phyloP scores from a whole-genome alignment of 2,329 filamentous ascomycete species.

The Cladobotryum protrusum region DNA sequence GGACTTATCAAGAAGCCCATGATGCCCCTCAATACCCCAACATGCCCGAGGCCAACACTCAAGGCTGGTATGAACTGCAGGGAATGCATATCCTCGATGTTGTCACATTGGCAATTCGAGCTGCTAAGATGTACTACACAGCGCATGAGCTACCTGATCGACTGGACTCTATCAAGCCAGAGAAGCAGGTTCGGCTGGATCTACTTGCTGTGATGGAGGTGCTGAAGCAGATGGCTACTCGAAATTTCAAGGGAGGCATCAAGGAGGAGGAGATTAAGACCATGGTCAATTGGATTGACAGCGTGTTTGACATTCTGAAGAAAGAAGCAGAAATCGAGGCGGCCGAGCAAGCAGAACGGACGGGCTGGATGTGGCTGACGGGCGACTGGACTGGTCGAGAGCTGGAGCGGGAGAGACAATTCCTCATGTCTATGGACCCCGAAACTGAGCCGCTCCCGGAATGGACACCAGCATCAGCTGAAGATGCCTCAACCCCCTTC shows the following conservation, averaged over 20 bases:
- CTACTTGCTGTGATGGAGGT: slow-evolving; percentile 83
- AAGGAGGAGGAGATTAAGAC: slow-evolving; percentile 68
- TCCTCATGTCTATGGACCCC: slow-evolving; percentile 69
- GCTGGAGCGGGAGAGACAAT: slow-evolving; percentile 72
- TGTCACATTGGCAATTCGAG: slow-evolving; percentile 89
- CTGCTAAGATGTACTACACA: slow-evolving; percentile 95
- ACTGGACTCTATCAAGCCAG: slow-evolving; percentile 78
- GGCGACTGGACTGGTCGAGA: slow-evolving; percentile 72
- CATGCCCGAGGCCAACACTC: slow-evolving; percentile 42
- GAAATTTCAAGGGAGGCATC: slow-evolving; percentile 80
- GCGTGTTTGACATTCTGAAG: slow-evolving; percentile 69
- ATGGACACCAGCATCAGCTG: slow-evolving; percentile 50
- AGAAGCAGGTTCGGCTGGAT: slow-evolving; percentile 78
- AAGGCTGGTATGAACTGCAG: slow-evolving; percentile 79
- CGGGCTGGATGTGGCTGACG: slow-evolving; percentile 73
- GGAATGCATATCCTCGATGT: slow-evolving; percentile 90
- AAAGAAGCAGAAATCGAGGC: slow-evolving; percentile 73
- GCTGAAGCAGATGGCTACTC: slow-evolving; percentile 81
- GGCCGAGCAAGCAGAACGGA: slow-evolving; percentile 62
- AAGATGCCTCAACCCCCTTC: slow-evolving; percentile 63
- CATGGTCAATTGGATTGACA: slow-evolving; percentile 72
- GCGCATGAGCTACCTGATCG: slow-evolving; percentile 82
- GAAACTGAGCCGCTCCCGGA: slow-evolving; percentile 55
- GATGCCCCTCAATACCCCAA: slow-evolving; percentile 28
- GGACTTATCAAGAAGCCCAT: slow-evolving; percentile 21